Evolutionary conservation across 139 green algal genomes (phyloP).

Genomic region (Haematococcus sp.): DNA sequence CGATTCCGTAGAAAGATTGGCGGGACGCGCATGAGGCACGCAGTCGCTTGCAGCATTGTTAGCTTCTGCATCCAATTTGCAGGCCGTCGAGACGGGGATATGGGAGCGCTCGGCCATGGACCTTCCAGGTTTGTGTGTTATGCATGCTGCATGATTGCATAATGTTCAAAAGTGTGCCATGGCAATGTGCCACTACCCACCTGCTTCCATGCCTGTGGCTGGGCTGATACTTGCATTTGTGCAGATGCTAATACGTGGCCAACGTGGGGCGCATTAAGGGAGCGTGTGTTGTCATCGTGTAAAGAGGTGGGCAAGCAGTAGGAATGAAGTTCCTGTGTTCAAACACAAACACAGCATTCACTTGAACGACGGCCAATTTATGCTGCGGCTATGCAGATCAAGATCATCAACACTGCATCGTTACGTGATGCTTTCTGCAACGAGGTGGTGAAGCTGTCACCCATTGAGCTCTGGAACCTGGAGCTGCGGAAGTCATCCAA

Average conservation of each 20-base stretch:
- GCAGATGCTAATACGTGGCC: slow-evolving; percentile 77
- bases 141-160: too few relatives aligned
- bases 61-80: too few relatives aligned
- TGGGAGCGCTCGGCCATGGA: slow-evolving; percentile 63
- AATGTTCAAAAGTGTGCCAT: too few relatives aligned
- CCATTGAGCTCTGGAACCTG: slow-evolving; percentile 54
- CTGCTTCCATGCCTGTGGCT: too few relatives aligned
- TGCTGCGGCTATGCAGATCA: slow-evolving; percentile 37
- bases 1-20: too few relatives aligned
- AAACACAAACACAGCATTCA: too few relatives aligned
- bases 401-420: slow-evolving; percentile 55
- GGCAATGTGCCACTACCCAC: too few relatives aligned
- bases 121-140: slow-evolving; percentile 33
- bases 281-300: slow-evolving; percentile 64
- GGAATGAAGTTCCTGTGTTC: too few relatives aligned
- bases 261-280: slow-evolving; percentile 74
- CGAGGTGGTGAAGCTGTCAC: slow-evolving; percentile 76
- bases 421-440: slow-evolving; percentile 69
- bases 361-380: neutral
- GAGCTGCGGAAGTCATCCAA: slow-evolving; percentile 57
- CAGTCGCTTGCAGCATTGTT: too few relatives aligned
- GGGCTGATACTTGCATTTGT: too few relatives aligned
- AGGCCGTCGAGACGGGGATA: slow-evolving; percentile 62
- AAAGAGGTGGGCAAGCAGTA: slow-evolving; percentile 45
- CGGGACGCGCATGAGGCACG: too few relatives aligned